phyloP scores from a whole-genome alignment of 2,329 filamentous ascomycete species.

The Pseudogymnoascus sp. region DNA sequence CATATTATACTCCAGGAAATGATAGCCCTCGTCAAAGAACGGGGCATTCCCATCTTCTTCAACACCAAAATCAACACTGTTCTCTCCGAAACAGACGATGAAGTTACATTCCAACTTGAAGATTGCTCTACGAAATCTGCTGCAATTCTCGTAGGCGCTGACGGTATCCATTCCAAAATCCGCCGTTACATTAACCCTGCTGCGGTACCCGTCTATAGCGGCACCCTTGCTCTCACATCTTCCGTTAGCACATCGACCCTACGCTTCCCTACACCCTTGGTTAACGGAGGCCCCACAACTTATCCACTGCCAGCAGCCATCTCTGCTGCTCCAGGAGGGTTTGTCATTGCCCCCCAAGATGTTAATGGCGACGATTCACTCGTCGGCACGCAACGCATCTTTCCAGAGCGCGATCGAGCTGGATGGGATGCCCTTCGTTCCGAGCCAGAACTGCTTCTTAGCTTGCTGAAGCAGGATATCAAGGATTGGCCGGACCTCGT shows the following conservation, averaged over 20 bases:
- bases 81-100: constrained; percentile 31
- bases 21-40: constrained; percentile 32
- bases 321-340: constrained; percentile 32
- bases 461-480: constrained; percentile 30
- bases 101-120: constrained; percentile 39
- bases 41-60: constrained; percentile 37
- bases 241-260: constrained; percentile 20
- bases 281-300: constrained; percentile 7
- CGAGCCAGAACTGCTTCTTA: constrained; percentile 23
- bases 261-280: constrained; percentile 9
- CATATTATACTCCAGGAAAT: constrained; percentile 43
- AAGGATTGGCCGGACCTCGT: constrained; percentile 32
- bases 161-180: constrained; percentile 52
- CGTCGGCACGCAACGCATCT: constrained; percentile 28
- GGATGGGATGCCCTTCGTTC: constrained; percentile 32
- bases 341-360: constrained; percentile 43
- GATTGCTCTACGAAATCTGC: constrained; percentile 37
- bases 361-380: constrained; percentile 30
- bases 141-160: constrained; percentile 44
- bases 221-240: constrained; percentile 34
- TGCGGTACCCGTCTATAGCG: constrained; percentile 41
- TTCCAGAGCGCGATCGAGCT: constrained; percentile 31
- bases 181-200: constrained; percentile 43
- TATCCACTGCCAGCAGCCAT: constrained; percentile 19
- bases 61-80: constrained; percentile 40